Base-by-base conservation (phyloP, 73 alveolate genomes). In the Paramecium bursaria region DNA sequence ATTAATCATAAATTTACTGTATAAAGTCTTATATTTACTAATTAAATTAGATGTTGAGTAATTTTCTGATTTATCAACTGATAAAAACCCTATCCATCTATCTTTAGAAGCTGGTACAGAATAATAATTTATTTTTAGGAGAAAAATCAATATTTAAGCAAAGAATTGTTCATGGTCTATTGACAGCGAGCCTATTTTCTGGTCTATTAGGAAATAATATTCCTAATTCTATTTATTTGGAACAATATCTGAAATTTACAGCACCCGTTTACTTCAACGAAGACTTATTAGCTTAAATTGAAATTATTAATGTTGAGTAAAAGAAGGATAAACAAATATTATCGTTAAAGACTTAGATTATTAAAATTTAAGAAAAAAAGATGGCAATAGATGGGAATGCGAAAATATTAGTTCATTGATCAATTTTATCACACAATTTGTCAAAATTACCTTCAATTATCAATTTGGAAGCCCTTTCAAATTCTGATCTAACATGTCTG, bases 401-500 rank as follows among this genome's bases (percentile, higher is more conserved):
- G 5, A 39, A 39, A 7, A 39, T 39, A 7, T 39, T 39, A 39
- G 11, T 39, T n/a, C n/a, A n/a, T n/a, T n/a, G n/a, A n/a, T n/a
- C n/a, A n/a, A n/a, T n/a, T 67, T 67, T 42, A 3, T 67, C 55
- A 67, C 82, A 67, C 6, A 67, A 42, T 17, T 67, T 42, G 21
- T 6, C 82, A 3, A 3, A 33, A 33, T 67, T 42, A 39, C 61
- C 57, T 35, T 42, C 17, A 10, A 33, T 6, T 39, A 67, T 67
- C 22, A 67, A 67, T 25, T 67, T 57, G 22, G 33, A 33, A 0
- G 82, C 82, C 44, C 82, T 67, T n/a, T 42, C 19, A 7, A 67
- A 33, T 67, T 67, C 82, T 67, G 15, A 39, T 17, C 82, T n/a
- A 14, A 67, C 53, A 9, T 67, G 21, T 9, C 21, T 4, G 21